phyloP scores from a whole-genome alignment of 805 yeast genomes.

The Ogataea degrootiae region DNA sequence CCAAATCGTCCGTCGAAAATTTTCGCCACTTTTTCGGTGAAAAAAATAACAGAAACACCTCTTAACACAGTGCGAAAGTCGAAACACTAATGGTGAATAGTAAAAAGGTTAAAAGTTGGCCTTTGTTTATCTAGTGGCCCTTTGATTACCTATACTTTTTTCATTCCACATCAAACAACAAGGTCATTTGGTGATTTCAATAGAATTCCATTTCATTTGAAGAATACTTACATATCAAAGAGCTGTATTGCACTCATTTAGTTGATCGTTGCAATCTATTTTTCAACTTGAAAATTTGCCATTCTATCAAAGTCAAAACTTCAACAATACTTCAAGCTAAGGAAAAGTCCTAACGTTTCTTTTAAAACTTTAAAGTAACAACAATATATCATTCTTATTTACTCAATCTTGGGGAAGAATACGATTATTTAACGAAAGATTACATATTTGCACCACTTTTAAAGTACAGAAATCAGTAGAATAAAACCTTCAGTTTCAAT shows the following conservation, averaged over 20 bases:
- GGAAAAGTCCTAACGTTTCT: background rate
- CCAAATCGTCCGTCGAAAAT: background rate
- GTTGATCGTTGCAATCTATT: constrained; percentile 26
- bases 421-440: background rate
- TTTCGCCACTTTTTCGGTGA: constrained; percentile 18
- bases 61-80: background rate
- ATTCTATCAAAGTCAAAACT: background rate
- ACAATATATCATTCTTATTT: background rate
- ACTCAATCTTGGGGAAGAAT: constrained; percentile 1
- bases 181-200: constrained; percentile 12
- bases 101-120: background rate
- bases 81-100: background rate
- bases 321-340: background rate
- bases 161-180: constrained; percentile 2
- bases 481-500: constrained; percentile 1
- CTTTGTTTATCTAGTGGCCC: background rate
- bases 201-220: constrained; percentile 10
- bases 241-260: constrained; percentile 26
- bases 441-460: background rate
- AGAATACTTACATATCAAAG: constrained; percentile 7
- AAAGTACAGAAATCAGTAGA: background rate
- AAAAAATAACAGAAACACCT: background rate
- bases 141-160: background rate
- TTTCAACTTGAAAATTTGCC: background rate
- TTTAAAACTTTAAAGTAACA: background rate